phyloP scores from a whole-genome alignment of 148 eudicot genomes.

The Linanthus parryae region DNA sequence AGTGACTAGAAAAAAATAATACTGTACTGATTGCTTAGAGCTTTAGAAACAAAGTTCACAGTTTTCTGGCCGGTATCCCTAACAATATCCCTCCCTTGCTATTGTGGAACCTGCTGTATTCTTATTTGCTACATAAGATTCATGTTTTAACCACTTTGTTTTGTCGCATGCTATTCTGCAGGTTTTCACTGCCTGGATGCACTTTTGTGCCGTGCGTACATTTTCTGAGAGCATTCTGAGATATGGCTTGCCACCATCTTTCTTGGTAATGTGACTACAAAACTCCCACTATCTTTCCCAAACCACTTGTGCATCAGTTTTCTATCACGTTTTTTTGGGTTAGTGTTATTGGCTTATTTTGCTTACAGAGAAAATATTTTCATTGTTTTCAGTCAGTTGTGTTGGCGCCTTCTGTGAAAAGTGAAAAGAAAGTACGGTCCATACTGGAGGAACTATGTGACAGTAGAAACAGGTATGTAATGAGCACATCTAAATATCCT shows the following conservation, averaged over 20 bases:
- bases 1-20: too few relatives aligned
- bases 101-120: too few relatives aligned
- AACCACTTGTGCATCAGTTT: constrained; percentile 8
- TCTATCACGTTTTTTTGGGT: not conserved
- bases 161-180: constrained; percentile 19
- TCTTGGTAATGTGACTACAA: constrained; percentile 46
- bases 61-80: too few relatives aligned
- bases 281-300: not conserved
- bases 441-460: constrained; percentile 65
- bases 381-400: constrained; percentile 57
- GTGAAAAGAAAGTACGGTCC: constrained; percentile 95
- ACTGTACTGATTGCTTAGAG: too few relatives aligned
- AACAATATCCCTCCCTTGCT: too few relatives aligned
- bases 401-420: constrained; percentile 65
- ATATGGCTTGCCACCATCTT: constrained; percentile 93
- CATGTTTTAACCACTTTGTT: not conserved
- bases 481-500: constrained; percentile 1
- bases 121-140: not conserved
- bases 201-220: constrained; percentile 81
- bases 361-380: too few relatives aligned
- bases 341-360: not conserved
- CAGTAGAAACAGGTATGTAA: constrained; percentile 63
- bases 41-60: too few relatives aligned
- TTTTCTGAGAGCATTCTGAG: constrained; percentile 88
- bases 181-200: constrained; percentile 88